Evolutionary conservation across 192 early-diverging fungal genomes (phyloP).

Genomic region (Geranomyces michiganensis): DNA sequence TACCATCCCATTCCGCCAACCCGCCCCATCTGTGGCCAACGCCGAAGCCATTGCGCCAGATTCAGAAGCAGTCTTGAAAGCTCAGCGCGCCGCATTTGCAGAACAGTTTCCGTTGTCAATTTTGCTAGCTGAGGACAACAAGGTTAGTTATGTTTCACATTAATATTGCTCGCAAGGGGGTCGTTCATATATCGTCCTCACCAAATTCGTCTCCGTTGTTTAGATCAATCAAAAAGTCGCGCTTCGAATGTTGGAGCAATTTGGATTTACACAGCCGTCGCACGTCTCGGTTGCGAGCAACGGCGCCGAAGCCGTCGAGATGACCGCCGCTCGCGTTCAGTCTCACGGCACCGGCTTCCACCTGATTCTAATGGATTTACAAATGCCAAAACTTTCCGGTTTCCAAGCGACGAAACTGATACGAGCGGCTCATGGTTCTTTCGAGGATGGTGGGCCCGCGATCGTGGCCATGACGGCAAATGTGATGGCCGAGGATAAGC

Average conservation of each 20-base stretch:
- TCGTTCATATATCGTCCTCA: too few species aligned
- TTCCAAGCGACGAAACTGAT: conserved; percentile 34
- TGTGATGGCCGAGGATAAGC: conserved; percentile 24
- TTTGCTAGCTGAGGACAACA: conserved; percentile 33
- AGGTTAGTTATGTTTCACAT: background rate
- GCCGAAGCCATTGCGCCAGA: background rate
- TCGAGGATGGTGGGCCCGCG: background rate
- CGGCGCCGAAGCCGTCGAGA: conserved; percentile 21
- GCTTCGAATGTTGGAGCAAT: conserved; percentile 12
- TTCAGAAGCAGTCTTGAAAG: background rate
- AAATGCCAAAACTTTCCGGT: conserved; percentile 33
- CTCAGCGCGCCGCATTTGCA: conserved; percentile 1
- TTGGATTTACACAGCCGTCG: background rate
- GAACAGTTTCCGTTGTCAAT: conserved; percentile 21
- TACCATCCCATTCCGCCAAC: conserved; percentile 37
- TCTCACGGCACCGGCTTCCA: background rate
- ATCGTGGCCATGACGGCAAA: conserved; percentile 40
- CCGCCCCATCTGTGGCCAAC: background rate
- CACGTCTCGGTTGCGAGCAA: conserved; percentile 11
- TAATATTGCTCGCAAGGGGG: background rate
- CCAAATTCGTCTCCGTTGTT: background rate
- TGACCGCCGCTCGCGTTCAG: background rate
- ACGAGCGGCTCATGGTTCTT: background rate
- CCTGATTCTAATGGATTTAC: conserved; percentile 24
- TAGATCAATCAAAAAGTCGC: conserved; percentile 26